A percentile compares a stretch with the other conserved stretches of the same genome.
phyloP scores from a whole-genome alignment of 495 filamentous ascomycete genomes.

The Penicillium atrosanguineum region DNA sequence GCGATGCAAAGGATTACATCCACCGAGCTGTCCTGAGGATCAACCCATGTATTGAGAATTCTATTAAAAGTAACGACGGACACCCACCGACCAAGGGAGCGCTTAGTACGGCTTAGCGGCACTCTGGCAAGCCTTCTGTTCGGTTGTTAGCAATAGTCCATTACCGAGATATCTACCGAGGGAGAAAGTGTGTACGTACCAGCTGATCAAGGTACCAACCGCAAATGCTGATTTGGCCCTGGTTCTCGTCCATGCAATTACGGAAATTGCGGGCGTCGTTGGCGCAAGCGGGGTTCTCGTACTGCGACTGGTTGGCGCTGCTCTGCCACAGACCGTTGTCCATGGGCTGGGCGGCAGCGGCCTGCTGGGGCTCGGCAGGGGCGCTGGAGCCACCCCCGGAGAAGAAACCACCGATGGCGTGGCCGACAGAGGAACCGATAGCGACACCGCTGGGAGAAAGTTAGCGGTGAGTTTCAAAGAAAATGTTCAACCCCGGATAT shows the following conservation, averaged over 20 bases:
- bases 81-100: neutral
- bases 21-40: neutral
- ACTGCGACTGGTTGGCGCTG: conserved; percentile 49
- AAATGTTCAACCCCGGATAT: conserved; percentile 11
- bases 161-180: neutral
- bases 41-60: neutral
- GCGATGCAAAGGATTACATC: conserved; percentile 18
- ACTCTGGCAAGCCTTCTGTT: conserved; percentile 86
- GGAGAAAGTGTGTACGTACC: conserved; percentile 31
- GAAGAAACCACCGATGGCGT: conserved; percentile 86
- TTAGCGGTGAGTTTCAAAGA: conserved; percentile 5
- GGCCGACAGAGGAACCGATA: conserved; percentile 90
- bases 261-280: conserved; percentile 82
- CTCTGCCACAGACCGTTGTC: conserved; percentile 51
- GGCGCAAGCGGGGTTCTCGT: conserved; percentile 62
- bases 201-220: conserved; percentile 98
- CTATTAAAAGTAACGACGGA: neutral
- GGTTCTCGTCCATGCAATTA: conserved; percentile 91
- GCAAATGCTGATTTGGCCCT: conserved; percentile 92
- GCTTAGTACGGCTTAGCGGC: conserved; percentile 82
- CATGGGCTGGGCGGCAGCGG: conserved; percentile 42
- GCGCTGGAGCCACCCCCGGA: conserved; percentile 62
- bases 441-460: conserved; percentile 74
- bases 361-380: conserved; percentile 53
- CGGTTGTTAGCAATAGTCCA: conserved; percentile 22